Percentiles rank a stretch among this genome's conserved stretches.
Conservation (phyloP, 495 filamentous ascomycete species). For the Penicillium canescens region DNA sequence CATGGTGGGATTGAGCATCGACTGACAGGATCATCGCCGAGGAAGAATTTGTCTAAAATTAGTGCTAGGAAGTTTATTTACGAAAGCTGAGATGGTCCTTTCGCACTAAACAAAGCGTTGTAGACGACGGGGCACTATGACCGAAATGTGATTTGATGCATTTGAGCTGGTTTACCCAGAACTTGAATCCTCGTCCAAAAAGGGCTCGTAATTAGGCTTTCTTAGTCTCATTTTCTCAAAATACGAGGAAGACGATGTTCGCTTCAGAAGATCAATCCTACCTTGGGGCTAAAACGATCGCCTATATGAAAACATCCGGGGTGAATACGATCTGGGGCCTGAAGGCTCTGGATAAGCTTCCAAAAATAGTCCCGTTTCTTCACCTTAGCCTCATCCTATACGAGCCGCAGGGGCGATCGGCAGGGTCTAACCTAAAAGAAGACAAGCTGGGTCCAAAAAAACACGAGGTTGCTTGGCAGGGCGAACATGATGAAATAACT, state of each 20-base stretch:
- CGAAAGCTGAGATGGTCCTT: too few species aligned
- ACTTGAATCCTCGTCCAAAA: neutral
- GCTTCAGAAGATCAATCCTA: constrained; percentile 8
- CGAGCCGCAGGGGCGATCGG: constrained; percentile 7
- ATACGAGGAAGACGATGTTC: constrained; percentile 4
- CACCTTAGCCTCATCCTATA: neutral
- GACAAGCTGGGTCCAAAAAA: neutral
- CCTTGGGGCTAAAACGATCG: constrained; percentile 3
- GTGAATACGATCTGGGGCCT: constrained; percentile 8
- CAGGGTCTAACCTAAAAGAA: constrained; percentile 5
- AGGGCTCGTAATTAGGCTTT: constrained; percentile 6
- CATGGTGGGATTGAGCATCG: too few species aligned
- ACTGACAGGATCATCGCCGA: too few species aligned
- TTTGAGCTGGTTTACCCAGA: too few species aligned
- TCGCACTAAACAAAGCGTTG: too few species aligned
- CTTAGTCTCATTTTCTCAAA: neutral
- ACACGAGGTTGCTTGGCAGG: constrained; percentile 14
- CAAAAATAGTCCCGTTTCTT: constrained; percentile 14
- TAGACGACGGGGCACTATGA: too few species aligned
- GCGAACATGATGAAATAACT: neutral
- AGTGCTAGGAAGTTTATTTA: neutral
- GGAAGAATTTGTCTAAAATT: neutral
- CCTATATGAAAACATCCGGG: neutral
- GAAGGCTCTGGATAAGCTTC: neutral
- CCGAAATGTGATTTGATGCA: too few species aligned